Percentiles rank a stretch among this genome's conserved stretches.
These are phyloP conservation scores for Sonneratia caseolaris DNA, from an alignment of 345 rosid species.

Conservation along the genomic window DNA sequence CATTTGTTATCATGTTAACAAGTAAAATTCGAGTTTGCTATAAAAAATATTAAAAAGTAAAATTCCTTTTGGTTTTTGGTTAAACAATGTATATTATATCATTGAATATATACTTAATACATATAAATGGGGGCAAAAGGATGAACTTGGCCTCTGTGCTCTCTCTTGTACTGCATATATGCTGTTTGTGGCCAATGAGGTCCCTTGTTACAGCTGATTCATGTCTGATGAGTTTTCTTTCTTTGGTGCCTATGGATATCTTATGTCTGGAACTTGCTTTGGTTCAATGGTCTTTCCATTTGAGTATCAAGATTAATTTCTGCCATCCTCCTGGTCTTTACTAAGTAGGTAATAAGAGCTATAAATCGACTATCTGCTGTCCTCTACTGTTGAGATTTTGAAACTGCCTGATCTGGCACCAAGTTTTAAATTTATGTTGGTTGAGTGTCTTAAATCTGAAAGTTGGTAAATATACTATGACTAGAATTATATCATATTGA, in stretches of 20 bases:
- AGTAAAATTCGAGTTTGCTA: not conserved
- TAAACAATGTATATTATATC: not conserved
- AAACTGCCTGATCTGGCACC: not conserved
- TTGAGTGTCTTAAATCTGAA: not conserved
- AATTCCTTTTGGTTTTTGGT: not conserved
- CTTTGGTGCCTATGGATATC: not conserved
- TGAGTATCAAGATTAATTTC: not conserved
- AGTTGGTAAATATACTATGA: not conserved
- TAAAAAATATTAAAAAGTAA: too few species aligned
- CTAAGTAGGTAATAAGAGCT: not conserved
- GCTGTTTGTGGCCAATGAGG: not conserved
- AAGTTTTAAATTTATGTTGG: not conserved
- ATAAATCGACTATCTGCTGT: not conserved
- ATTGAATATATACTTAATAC: too few species aligned
- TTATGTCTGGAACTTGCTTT: not conserved
- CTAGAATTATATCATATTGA: not conserved
- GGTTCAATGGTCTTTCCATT: not conserved
- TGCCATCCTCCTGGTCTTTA: not conserved
- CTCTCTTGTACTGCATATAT: not conserved
- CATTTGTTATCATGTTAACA: conserved; percentile 4
- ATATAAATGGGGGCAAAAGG: not conserved
- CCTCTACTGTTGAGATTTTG: not conserved
- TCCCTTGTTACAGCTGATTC: not conserved
- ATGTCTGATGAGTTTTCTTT: not conserved
- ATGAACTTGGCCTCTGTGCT: not conserved